Evolutionary conservation across 495 filamentous ascomycete genomes (phyloP), one percentile per base, ranked within the genome.

Genomic region (Parmelia sp.): DNA sequence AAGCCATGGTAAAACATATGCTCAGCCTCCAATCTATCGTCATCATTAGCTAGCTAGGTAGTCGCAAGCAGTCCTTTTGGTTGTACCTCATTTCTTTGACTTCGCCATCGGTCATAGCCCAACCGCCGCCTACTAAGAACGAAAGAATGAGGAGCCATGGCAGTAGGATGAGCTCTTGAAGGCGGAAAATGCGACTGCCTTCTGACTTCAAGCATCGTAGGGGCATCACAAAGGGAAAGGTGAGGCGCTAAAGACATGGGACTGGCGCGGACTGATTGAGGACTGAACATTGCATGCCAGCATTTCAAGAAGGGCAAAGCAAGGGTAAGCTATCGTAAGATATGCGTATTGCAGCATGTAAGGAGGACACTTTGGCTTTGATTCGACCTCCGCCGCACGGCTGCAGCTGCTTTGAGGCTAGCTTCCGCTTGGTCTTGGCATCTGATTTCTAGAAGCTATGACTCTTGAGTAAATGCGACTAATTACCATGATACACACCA

Each of bases 1-100:
- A 87, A 98, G 62, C 94, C 94, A 76, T 98, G 95, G 70, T 94
- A 97, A 79, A 98, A 97, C 83, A 97, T 91, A 65, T 87, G 84
- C 61, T 92, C 86, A 47, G 93, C 91, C 74, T 96, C 91, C 71
- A 84, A 84, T 66, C 84, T 86, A 66, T 35, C 58, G 27, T 35
- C 58, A 21, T 42, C 27, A 25, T 11, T 57, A 31, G 65, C 64
- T 58, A 66, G 56, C 39, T 7, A 35, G 44, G 17, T 29, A 58
- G 1, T 25, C 35, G 35, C 19, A n/a, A 39, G 37, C 9, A 47
- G 37, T 14, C 1, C 29, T 57, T 10, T 25, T 29, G 33, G 27
- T 23, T 58, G 42, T 29, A 71, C 70, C 69, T 71, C 35, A 71
- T 44, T 23, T 61, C 69, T 36, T 45, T 65, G 58, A 69, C 69